Base-by-base conservation (phyloP, 2,329 filamentous ascomycete species). In the Arachnomyces sp. region DNA sequence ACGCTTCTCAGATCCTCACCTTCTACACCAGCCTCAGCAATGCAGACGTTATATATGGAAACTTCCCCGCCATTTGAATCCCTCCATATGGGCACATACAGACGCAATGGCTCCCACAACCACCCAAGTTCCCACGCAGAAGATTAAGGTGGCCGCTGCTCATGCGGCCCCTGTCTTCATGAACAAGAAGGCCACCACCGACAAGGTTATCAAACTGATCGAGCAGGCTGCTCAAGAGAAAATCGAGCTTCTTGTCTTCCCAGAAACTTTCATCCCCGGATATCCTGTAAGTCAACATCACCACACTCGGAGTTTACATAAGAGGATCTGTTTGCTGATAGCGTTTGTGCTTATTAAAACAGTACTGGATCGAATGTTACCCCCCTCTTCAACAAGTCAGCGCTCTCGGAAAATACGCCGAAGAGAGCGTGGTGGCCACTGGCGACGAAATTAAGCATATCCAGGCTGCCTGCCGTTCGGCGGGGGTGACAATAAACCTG, bases 151-250 rank as follows among this genome's bases (percentile, higher is more conserved):
- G 25, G 60, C 58, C n/a, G 59, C 60, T 2, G 59, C 54, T 7
- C 60, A 63, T 35, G 59, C 58, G 2, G 56, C 59, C 7, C 59
- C 60, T 8, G 53, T 61, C 8, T 63, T 54, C 44, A 63, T 63
- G 60, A 45, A 63, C 50, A 63, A 62, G 41, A 47, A 44, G 1
- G 57, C 54, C 3, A 62, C 59, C 2, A 56, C 56, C 33, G 50
- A 47, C 34, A 62, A 62, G 38, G 56, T 57, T 12, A 37, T 61
- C 12, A 32, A 39, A 6, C 46, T 63, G 30, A 60, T 63, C 31
- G 54, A 61, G 42, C 51, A 61, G 40, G 59, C 59, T 34, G 57
- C 49, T 8, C 37, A 44, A 14, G 46, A 55, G 14, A 48, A 52
- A 6, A 44, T 62, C 46, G 55, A 54, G 38, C 46, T 63, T 13